These are phyloP conservation scores for Avena sativa DNA, from an alignment of 176 grass and related monocot species.

Conservation along the genomic window DNA sequence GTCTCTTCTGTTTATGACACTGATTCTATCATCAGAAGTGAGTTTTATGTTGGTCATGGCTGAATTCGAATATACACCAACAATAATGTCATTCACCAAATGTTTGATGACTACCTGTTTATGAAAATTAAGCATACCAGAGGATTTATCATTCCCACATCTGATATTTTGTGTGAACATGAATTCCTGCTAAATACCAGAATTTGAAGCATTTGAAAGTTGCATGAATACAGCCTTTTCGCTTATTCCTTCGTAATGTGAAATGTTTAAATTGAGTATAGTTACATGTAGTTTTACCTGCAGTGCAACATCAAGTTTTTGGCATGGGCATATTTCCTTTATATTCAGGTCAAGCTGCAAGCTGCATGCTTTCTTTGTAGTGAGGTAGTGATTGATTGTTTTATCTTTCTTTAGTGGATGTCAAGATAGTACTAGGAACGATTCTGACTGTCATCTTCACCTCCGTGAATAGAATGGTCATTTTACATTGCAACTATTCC, in stretches of 20 bases:
- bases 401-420: neutral
- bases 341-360: slow-evolving; percentile 25
- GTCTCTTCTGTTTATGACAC: neutral
- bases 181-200: neutral
- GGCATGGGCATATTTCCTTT: neutral
- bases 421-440: neutral
- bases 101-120: slow-evolving; percentile 19
- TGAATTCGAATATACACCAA: slow-evolving; percentile 5
- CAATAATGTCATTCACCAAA: neutral
- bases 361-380: neutral
- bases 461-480: neutral
- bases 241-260: neutral
- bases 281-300: neutral
- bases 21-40: neutral
- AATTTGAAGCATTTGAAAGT: slow-evolving; percentile 17
- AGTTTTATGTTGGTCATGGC: slow-evolving; percentile 1
- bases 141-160: neutral
- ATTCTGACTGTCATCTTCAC: neutral
- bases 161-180: slow-evolving; percentile 6
- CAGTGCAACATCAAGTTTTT: slow-evolving; percentile 22
- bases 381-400: neutral
- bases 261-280: neutral
- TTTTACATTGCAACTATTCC: neutral
- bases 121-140: neutral
- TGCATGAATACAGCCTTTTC: neutral